Evolutionary conservation across 2,329 filamentous ascomycete genomes (phyloP).

Genomic region (Aspergillus chevalieri): DNA sequence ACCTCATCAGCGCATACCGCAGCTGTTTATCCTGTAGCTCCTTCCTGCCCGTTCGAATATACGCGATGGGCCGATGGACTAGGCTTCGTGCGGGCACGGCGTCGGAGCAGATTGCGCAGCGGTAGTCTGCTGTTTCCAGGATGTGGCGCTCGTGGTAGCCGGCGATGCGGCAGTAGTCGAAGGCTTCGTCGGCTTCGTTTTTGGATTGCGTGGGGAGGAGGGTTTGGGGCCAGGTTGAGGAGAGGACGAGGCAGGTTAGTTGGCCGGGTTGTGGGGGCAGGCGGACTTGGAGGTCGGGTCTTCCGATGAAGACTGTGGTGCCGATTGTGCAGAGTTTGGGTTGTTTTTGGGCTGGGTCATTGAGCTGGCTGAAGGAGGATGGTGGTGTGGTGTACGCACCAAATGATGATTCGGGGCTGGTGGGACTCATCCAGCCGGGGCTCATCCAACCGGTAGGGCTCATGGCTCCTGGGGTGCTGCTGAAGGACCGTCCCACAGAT

Average conservation of each 20-base stretch:
- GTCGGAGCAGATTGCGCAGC: slow-evolving; percentile 16
- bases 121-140: slow-evolving; percentile 12
- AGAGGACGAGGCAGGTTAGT: slow-evolving; percentile 13
- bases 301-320: slow-evolving; percentile 11
- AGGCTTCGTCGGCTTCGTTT: slow-evolving; percentile 6
- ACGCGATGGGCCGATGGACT: slow-evolving; percentile 16
- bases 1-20: slow-evolving; percentile 8
- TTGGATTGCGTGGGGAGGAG: slow-evolving; percentile 2
- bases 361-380: not conserved
- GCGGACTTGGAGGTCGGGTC: slow-evolving; percentile 9
- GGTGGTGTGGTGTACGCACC: not conserved
- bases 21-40: slow-evolving; percentile 1
- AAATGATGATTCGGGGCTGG: too few species aligned
- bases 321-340: slow-evolving; percentile 3
- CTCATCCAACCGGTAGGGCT: too few species aligned
- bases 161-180: slow-evolving; percentile 12
- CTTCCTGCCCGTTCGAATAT: slow-evolving; percentile 5
- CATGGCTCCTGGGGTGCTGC: not conserved
- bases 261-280: slow-evolving; percentile 4
- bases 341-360: not conserved
- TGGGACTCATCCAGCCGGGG: too few species aligned
- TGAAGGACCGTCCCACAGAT: not conserved
- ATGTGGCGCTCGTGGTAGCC: slow-evolving; percentile 13
- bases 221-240: slow-evolving; percentile 12
- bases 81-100: slow-evolving; percentile 9